Evolutionary conservation across 2,329 filamentous ascomycete species (phyloP), one percentile per base, ranked within the genome.

Genomic region (Macrophomina tecta): DNA sequence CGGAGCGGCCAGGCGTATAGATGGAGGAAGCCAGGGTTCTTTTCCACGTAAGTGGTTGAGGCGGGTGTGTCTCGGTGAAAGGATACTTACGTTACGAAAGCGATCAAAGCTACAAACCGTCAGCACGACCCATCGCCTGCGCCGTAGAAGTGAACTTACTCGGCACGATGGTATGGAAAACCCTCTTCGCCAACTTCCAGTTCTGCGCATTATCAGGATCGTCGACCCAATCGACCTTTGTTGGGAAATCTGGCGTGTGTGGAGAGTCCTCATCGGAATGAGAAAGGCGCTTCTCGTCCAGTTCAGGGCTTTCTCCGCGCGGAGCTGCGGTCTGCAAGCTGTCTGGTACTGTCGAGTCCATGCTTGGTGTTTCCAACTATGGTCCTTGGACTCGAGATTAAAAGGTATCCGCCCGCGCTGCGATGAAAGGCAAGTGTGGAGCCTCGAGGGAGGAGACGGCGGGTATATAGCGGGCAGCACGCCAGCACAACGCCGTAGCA

Each of bases 191-290:
- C 32, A 85, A 86, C 0, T 85, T 81, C 91, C 91, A 94, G 74
- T 93, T 93, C 53, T 89, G 71, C 0, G 91, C 90, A 4, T 84
- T 81, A 72, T 92, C 92, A 0, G 88, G 88, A 76, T 94, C 91
- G 68, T 90, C 86, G 0, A 83, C 83, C 0, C 90, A 90, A 12
- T 93, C 72, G 2, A 77, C 75, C 68, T 80, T 76, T 30, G 32
- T 16, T n/a, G 68, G 64, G 0, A 71, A 68, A 0, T 79, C 42
- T 7, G 42, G 12, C 14, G 7, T 16, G 40, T 49, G 8, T 8
- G 56, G 56, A 1, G 30, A 18, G 36, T 11, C 58, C n/a, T 49
- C 32, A 28, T 62, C 58, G 30, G 58, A 49, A 28, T 38, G 58
- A 11, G 58, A 62, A 14, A 38, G 14, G 5, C 38, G 23, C 51